Base-by-base conservation (phyloP, 2,329 filamentous ascomycete genomes). In the Trichophyton schoenleinii region DNA sequence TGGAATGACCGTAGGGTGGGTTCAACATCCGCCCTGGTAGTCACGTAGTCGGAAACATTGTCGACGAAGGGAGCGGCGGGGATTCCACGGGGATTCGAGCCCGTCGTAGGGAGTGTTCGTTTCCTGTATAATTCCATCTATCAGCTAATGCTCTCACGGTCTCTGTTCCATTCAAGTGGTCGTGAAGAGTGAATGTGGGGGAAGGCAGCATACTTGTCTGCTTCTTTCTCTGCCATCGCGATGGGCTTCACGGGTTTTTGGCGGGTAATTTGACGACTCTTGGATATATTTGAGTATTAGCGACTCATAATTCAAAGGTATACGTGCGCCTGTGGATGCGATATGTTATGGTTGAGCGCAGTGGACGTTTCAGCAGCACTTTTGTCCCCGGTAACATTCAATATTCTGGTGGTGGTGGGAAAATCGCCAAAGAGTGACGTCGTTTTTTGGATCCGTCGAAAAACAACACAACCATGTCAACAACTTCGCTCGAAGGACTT, bases 41-140 rank as follows among this genome's bases (percentile, higher is more conserved):
- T 73, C 65, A 79, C 76, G 63, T 78, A 78, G 67, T 78, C 76
- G 64, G 67, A 66, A 46, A 78, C 75, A 70, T 77, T 72, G 68
- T 75, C 73, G 70, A 78, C 71, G 68, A 78, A 78, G 53, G 77
- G 76, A 46, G 76, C 77, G 25, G 70, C 68, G 63, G 76, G 76
- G 64, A 78, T 78, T 34, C 77, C 76, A 64, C 76, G 75, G 52
- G 75, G 72, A 65, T 78, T 78, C 58, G 75, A 75, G 8, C n/a
- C 55, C 11, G 55, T 44, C 11, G 34, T 25, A 7, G 55, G 34
- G 15, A 46, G 34, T 11, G n/a, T 52, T n/a, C 18, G 41, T 3
- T 52, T 59, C 52, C 58, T 48, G 49, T 22, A 49, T 59, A 36
- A 7, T 59, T n/a, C 41, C 3, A 28, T 28, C 5, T 7, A 18